Evolutionary conservation across 2,329 filamentous ascomycete genomes (phyloP).

Genomic region (Apiospora sp.): DNA sequence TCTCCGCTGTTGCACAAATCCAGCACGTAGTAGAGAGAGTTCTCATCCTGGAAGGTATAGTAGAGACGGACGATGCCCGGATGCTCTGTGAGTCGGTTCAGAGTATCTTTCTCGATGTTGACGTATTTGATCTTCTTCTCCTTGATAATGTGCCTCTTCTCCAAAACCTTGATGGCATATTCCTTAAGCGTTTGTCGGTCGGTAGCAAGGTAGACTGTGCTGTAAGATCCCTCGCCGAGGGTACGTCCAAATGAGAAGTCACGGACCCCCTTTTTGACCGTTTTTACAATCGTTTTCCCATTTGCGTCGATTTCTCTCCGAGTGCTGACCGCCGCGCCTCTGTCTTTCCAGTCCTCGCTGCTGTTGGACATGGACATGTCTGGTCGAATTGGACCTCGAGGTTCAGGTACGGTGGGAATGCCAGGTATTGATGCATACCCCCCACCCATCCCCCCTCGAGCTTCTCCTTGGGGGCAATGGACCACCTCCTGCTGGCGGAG

Average conservation of each 20-base stretch:
- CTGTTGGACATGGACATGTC: slow-evolving; percentile 60
- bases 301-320: slow-evolving; percentile 85
- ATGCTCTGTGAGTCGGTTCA: slow-evolving; percentile 95
- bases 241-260: slow-evolving; percentile 94
- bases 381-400: slow-evolving; percentile 37
- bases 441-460: slow-evolving; percentile 75
- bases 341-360: slow-evolving; percentile 95
- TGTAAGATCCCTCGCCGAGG: slow-evolving; percentile 96
- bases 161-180: slow-evolving; percentile 97
- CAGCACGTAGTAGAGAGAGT: slow-evolving; percentile 94
- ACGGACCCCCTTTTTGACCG: slow-evolving; percentile 95
- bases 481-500: slow-evolving; percentile 59
- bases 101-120: slow-evolving; percentile 98
- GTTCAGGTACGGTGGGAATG: slow-evolving; percentile 48
- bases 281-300: slow-evolving; percentile 80
- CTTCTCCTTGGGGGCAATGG: slow-evolving; percentile 77
- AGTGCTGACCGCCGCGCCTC: slow-evolving; percentile 85
- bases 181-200: slow-evolving; percentile 94
- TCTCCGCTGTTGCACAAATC: slow-evolving; percentile 94
- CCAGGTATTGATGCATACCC: slow-evolving; percentile 57
- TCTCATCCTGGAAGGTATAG: slow-evolving; percentile 98
- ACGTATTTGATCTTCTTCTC: slow-evolving; percentile 99
- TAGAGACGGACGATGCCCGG: slow-evolving; percentile 96
- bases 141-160: slow-evolving; percentile 99
- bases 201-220: slow-evolving; percentile 90